Conservation (phyloP, 495 filamentous ascomycete genomes). For the Bryoglossum gracile region DNA sequence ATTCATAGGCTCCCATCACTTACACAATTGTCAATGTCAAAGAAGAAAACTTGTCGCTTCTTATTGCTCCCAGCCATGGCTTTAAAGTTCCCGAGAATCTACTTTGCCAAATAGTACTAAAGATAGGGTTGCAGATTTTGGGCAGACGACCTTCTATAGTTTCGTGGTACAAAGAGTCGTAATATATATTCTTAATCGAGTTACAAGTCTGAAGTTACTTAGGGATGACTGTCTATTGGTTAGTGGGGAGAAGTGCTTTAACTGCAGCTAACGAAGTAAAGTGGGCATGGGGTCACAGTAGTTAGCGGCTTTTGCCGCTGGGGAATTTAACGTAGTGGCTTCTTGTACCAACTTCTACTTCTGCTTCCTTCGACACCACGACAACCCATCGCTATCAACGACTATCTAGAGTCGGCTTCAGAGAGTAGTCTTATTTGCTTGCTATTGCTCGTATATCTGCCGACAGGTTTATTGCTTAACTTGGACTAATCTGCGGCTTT, state of each 20-base stretch:
- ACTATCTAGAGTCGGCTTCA: too few relatives aligned
- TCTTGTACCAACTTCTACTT: not conserved
- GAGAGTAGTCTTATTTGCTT: too few relatives aligned
- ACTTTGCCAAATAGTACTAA: not conserved
- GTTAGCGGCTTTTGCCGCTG: not conserved
- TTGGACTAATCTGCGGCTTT: constrained; percentile 18
- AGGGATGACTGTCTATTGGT: too few relatives aligned
- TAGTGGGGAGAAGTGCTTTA: not conserved
- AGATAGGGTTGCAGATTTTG: too few relatives aligned
- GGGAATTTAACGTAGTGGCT: not conserved
- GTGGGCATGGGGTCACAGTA: too few relatives aligned
- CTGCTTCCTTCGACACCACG: not conserved
- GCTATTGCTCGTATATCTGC: too few relatives aligned
- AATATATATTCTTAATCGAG: too few relatives aligned
- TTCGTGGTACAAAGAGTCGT: too few relatives aligned
- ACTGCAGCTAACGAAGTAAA: not conserved
- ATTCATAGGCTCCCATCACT: too few relatives aligned
- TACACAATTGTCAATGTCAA: constrained; percentile 97
- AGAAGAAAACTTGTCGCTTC: constrained; percentile 62
- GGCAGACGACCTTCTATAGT: too few relatives aligned
- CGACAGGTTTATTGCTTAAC: too few relatives aligned
- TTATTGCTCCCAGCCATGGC: constrained; percentile 21
- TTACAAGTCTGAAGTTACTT: too few relatives aligned
- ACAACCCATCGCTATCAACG: not conserved
- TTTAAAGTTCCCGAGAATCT: not conserved